These are phyloP conservation scores for Sarocladiaceae sp. DNA, from an alignment of 2,329 filamentous ascomycete species.

Conservation along the genomic window DNA sequence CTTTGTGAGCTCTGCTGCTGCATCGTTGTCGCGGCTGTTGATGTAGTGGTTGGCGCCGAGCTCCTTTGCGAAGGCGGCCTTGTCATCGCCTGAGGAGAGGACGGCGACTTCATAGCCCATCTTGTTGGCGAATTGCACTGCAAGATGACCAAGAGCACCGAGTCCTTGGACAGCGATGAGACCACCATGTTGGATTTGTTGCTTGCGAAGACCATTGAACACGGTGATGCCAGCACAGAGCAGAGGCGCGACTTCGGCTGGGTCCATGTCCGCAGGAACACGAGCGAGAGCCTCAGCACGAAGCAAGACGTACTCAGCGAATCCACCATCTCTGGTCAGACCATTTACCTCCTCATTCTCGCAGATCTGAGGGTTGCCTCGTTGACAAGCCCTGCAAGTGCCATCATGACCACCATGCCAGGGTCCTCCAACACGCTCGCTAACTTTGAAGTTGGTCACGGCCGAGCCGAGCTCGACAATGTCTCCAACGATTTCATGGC, in stretches of 20 bases:
- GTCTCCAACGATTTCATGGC: conserved; percentile 69
- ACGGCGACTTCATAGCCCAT: conserved; percentile 74
- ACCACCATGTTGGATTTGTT: conserved; percentile 47
- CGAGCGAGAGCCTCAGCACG: conserved; percentile 56
- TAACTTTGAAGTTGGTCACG: conserved; percentile 55
- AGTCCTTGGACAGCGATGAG: conserved; percentile 62
- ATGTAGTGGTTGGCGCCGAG: conserved; percentile 42
- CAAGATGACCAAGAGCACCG: conserved; percentile 72
- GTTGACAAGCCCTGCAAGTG: conserved; percentile 58
- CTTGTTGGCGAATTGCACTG: conserved; percentile 69
- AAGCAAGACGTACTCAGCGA: conserved; percentile 58
- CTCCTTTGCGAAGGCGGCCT: conserved; percentile 59
- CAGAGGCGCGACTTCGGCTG: conserved; percentile 52
- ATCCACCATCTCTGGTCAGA: conserved; percentile 62
- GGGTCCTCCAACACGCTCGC: conserved; percentile 59
- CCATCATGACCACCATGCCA: conserved; percentile 52
- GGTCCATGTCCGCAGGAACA: conserved; percentile 48
- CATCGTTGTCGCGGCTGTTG: conserved; percentile 48
- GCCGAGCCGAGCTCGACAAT: conserved; percentile 56
- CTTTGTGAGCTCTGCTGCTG: conserved; percentile 42
- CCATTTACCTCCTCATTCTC: conserved; percentile 60
- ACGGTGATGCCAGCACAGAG: conserved; percentile 64
- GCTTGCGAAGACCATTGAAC: conserved; percentile 55
- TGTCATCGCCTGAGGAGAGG: conserved; percentile 60
- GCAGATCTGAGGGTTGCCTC: conserved; percentile 66